Base-by-base conservation (phyloP, 805 yeast species). In the Teunomyces aglyptinius region DNA sequence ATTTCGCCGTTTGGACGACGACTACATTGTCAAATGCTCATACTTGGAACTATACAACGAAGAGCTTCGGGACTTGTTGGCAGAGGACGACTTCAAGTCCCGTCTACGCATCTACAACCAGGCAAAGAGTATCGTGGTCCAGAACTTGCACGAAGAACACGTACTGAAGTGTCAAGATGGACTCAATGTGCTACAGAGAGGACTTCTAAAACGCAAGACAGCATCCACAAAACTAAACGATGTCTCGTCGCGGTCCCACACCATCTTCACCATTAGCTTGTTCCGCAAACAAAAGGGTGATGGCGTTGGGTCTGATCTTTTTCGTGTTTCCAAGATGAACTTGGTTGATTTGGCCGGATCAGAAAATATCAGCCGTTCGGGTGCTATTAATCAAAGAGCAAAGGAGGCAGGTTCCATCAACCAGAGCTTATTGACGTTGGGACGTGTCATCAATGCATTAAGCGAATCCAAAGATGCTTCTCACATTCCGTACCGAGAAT, bases 321-420 rank as follows among this genome's bases (percentile, higher is more conserved):
- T 46, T 52, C 58, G 70, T 2, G 75, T 78, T 2, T 83, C 89
- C 5, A 89, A 88, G 58, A 76, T 89, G 61, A 89, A 90, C 59
- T 69, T 90, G 18, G 98, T 92, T 5, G 98, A 92, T 68, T 73
- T 92, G 52, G 99, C 98, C 0, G 98, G 99, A 0, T 87, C 96
- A 4, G 99, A 92, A 63, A 91, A 91, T 61, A 85, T 92, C 45
- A 79, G 74, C 52, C 73, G 89, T 56, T 87, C 96, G 0, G 99
- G 99, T 2, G 96, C 97, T 0, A 75, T 81, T 19, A 83, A 86
- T 54, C 85, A 82, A 60, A 75, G 96, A 38, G 97, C 96, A 0
- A 83, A 89, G 54, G 99, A 92, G 60, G 96, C 97, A 0, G 97
- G 97, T 0, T 81, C 89, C 15, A 91, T 91, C 43, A 92, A 92